Evolutionary conservation across 2,329 filamentous ascomycete species (phyloP).

Genomic region (Apiospora aurea): DNA sequence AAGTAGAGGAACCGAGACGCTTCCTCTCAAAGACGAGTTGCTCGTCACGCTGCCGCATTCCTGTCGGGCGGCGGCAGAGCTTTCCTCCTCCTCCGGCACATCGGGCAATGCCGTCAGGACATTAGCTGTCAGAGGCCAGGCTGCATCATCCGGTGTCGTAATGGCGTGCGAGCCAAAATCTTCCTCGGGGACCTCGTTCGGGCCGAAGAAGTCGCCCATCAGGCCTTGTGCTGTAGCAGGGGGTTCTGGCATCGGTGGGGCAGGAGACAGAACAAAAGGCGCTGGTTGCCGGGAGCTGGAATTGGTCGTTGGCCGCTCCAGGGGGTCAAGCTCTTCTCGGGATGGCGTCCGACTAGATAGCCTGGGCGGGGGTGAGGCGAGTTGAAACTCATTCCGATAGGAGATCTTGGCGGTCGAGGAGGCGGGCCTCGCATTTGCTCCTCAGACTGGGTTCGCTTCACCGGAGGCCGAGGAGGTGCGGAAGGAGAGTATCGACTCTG

Average conservation of each 20-base stretch:
- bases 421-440: constrained; percentile 57
- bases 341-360: constrained; percentile 61
- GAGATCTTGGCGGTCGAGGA: constrained; percentile 59
- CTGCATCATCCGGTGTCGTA: constrained; percentile 50
- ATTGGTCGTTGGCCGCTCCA: constrained; percentile 23
- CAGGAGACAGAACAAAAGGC: constrained; percentile 29
- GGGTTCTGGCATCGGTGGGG: constrained; percentile 36
- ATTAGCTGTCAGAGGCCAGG: constrained; percentile 53
- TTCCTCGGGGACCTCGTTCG: background rate
- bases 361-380: constrained; percentile 56
- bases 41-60: constrained; percentile 54
- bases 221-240: constrained; percentile 34
- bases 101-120: constrained; percentile 57
- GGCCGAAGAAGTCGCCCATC: background rate
- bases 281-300: constrained; percentile 24
- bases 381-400: constrained; percentile 44
- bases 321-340: constrained; percentile 30
- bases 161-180: constrained; percentile 46
- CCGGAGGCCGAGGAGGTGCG: constrained; percentile 44
- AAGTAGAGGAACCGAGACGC: constrained; percentile 62
- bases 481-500: constrained; percentile 34
- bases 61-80: constrained; percentile 39
- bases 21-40: constrained; percentile 61
- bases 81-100: constrained; percentile 70
- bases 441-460: constrained; percentile 56